Conservation (phyloP, 2,329 filamentous ascomycete genomes). For the Hymenoscyphus infarciens region DNA sequence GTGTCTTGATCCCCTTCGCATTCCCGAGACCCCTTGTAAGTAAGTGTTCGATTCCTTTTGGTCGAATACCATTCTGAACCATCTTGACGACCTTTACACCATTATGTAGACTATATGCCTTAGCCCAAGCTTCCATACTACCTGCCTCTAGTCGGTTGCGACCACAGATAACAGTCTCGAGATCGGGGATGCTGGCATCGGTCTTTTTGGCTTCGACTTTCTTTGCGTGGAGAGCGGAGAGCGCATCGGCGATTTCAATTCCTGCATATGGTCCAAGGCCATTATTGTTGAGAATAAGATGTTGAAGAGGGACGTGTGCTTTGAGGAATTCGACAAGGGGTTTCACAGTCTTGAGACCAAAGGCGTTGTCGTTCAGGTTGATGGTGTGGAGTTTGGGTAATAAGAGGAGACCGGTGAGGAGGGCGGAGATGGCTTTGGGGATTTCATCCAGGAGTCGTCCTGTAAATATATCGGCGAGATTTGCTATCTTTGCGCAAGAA, state of each 20-base stretch:
- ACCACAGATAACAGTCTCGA: constrained; percentile 96
- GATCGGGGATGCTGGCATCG: constrained; percentile 69
- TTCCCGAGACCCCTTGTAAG: constrained; percentile 74
- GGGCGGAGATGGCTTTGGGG: constrained; percentile 77
- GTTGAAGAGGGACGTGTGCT: constrained; percentile 82
- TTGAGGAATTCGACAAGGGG: constrained; percentile 90
- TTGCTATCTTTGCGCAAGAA: constrained; percentile 57
- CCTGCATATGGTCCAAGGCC: constrained; percentile 90
- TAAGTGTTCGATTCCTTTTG: constrained; percentile 83
- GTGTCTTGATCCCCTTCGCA: constrained; percentile 63
- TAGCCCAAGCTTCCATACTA: constrained; percentile 93
- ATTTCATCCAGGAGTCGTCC: constrained; percentile 91
- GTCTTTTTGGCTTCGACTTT: constrained; percentile 74
- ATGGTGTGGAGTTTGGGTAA: constrained; percentile 84
- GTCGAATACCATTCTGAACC: constrained; percentile 96
- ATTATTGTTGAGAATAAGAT: constrained; percentile 97
- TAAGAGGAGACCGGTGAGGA: constrained; percentile 82
- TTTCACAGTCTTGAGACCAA: constrained; percentile 90
- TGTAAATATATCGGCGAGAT: constrained; percentile 97
- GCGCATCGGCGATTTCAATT: constrained; percentile 81
- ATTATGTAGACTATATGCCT: constrained; percentile 76
- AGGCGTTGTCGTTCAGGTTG: constrained; percentile 97
- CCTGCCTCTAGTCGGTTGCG: constrained; percentile 94
- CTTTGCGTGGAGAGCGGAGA: constrained; percentile 76
- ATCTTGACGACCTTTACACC: constrained; percentile 87